Evolutionary conservation across 1,139 yeast genomes (phyloP), one percentile per base, ranked within the genome.

Genomic region (Pneumocystis carinii): DNA sequence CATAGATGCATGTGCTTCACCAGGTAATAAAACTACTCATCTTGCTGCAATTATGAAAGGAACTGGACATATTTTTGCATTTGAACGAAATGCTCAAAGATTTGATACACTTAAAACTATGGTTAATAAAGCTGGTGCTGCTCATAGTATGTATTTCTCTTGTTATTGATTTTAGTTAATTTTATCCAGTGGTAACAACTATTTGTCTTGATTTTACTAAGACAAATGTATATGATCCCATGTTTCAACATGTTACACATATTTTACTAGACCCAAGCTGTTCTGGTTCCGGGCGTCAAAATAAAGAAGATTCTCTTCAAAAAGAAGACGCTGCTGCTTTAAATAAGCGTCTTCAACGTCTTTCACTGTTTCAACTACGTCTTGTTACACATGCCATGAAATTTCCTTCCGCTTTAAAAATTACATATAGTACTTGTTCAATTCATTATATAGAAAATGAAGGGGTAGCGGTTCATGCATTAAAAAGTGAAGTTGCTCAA

Each of bases 11-110:
- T 90, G 97, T 75, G 90, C 98, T 1, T 98, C 99, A 0, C 99
- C 99, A 1, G 99, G 99, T 6, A 92, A 92, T 74, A 94, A 92
- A 73, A 92, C 99, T 0, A 88, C 97, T 0, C 97, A 90, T 74
- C 77, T 86, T 37, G 96, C 97, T 0, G 81, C 95, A 1, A 76
- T 82, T 71, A 72, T 78, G 67, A 60, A 62, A 3, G 41, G 60
- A 3, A 55, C 70, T 69, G 53, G 77, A 74, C 6, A 67, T 67
- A 84, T 90, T 5, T 80, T 80, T 70, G 98, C 98, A 0, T 92
- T 90, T 75, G 99, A 92, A 73, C 80, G 90, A 69, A 96, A 94
- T 71, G 76, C 78, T 1, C 80, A 81, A 62, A 78, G 99, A 67
- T 87, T 88, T 0, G 78, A 83, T 66, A 82, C 83, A n/a, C 76